Conservation (phyloP, 1,284 basidiomycete species). For the Rhodotorula mucilaginosa region DNA sequence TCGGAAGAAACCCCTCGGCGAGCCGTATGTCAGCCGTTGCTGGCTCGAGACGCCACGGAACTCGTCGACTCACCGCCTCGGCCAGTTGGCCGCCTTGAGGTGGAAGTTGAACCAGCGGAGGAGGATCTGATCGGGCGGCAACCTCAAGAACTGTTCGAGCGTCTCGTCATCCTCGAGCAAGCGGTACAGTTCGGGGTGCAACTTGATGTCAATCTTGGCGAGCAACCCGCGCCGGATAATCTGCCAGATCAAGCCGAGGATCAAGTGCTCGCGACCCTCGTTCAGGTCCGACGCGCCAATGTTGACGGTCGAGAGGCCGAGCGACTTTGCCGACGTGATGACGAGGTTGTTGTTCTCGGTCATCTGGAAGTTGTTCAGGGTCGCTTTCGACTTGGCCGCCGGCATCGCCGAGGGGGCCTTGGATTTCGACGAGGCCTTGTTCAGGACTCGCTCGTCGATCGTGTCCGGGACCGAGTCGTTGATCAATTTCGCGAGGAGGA, state of each 20-base stretch:
- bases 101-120: constrained; percentile 99
- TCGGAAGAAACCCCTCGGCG: neutral
- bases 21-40: neutral
- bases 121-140: constrained; percentile 96
- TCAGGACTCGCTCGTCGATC: constrained; percentile 96
- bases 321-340: constrained; percentile 95
- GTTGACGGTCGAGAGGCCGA: constrained; percentile 97
- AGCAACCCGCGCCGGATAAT: constrained; percentile 91
- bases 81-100: constrained; percentile 90
- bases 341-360: constrained; percentile 99
- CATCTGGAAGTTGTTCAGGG: constrained; percentile 92
- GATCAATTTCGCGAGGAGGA: constrained; percentile 96
- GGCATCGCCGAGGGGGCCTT: constrained; percentile 35
- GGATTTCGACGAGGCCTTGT: constrained; percentile 72
- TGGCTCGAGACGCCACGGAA: neutral
- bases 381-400: constrained; percentile 33
- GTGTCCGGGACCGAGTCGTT: constrained; percentile 99
- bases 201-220: constrained; percentile 93
- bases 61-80: constrained; percentile 60
- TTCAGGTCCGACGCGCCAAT: constrained; percentile 91
- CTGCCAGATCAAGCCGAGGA: constrained; percentile 99
- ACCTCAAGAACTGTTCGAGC: constrained; percentile 84
- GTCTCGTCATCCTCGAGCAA: constrained; percentile 96
- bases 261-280: constrained; percentile 92
- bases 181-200: constrained; percentile 94